Evolutionary conservation across 495 filamentous ascomycete genomes (phyloP), one percentile per base, ranked within the genome.

Genomic region (Podospora sp.): DNA sequence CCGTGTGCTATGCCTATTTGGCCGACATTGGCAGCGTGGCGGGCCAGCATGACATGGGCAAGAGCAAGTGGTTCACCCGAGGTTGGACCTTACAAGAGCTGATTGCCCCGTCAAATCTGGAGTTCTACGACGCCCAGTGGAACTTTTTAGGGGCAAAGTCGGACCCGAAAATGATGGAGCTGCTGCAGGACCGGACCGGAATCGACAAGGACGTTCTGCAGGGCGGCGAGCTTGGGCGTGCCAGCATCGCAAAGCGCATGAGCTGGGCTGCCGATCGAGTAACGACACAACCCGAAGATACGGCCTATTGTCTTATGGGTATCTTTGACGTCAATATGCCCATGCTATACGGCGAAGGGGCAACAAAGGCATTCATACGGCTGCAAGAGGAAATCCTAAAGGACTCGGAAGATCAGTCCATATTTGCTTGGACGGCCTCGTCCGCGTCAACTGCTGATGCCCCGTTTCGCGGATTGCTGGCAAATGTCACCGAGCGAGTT

Each of bases 91-190:
- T n/a, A n/a, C n/a, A n/a, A n/a, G n/a, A n/a, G n/a, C n/a, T n/a
- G n/a, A n/a, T n/a, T n/a, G n/a, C n/a, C 7, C 22, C 0, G 1
- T 18, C 4, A 25, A 11, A 58, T 5, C 46, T 81, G 50, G 33
- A 69, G 16, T 82, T 81, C 51, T 75, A 70, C 24, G 67, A 76
- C 60, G 8, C 16, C 7, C 3, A 67, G n/a, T 81, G 77, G 79
- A 29, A 49, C 0, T 55, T 49, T 7, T 20, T 74, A 12, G 69
- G 58, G 22, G 29, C 40, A 6, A 70, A 71, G 16, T 0, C 7
- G 7, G 1, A 51, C 21, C n/a, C n/a, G n/a, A n/a, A n/a, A n/a
- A 12, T 71, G 0, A 29, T 21, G 7, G 18, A n/a, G 0, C 12
- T 4, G 1, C 50, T 71, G 0, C 21, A 21, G 0, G 11, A 24